Evolutionary conservation across 495 filamentous ascomycete genomes (phyloP).

Genomic region (Lophiotrema nucula): DNA sequence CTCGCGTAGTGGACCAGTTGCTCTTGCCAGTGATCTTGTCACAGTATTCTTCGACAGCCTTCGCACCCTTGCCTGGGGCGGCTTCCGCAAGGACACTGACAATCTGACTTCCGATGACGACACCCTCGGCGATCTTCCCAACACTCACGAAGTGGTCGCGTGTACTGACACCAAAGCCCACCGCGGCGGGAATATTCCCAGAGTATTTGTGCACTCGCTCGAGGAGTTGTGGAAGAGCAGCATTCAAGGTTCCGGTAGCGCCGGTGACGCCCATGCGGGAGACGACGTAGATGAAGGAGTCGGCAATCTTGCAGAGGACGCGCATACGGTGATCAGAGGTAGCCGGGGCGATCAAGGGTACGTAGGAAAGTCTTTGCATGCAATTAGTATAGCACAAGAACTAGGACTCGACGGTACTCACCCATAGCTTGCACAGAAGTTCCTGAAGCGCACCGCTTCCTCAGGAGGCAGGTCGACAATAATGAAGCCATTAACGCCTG

Average conservation of each 20-base stretch:
- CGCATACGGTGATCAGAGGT: slow-evolving; percentile 93
- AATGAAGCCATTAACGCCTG: slow-evolving; percentile 95
- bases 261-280: slow-evolving; percentile 97
- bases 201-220: slow-evolving; percentile 86
- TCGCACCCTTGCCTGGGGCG: slow-evolving; percentile 63
- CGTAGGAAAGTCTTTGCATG: slow-evolving; percentile 71
- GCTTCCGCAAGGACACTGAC: slow-evolving; percentile 75
- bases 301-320: slow-evolving; percentile 91
- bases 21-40: slow-evolving; percentile 65
- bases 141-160: slow-evolving; percentile 89
- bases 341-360: slow-evolving; percentile 90
- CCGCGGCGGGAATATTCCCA: slow-evolving; percentile 82
- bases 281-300: slow-evolving; percentile 99
- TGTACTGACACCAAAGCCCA: slow-evolving; percentile 96
- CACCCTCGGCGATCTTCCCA: slow-evolving; percentile 80
- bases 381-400: neutral
- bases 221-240: slow-evolving; percentile 75
- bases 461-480: slow-evolving; percentile 95
- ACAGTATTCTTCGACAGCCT: slow-evolving; percentile 83
- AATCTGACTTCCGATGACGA: slow-evolving; percentile 96
- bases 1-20: slow-evolving; percentile 43
- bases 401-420: too few relatives aligned
- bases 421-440: slow-evolving; percentile 63
- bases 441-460: slow-evolving; percentile 89
- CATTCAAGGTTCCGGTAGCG: slow-evolving; percentile 76